Percentiles rank a stretch among this genome's conserved stretches.
Evolutionary conservation across 805 yeast species (phyloP).

Genomic region (Komagataella ulmi): DNA sequence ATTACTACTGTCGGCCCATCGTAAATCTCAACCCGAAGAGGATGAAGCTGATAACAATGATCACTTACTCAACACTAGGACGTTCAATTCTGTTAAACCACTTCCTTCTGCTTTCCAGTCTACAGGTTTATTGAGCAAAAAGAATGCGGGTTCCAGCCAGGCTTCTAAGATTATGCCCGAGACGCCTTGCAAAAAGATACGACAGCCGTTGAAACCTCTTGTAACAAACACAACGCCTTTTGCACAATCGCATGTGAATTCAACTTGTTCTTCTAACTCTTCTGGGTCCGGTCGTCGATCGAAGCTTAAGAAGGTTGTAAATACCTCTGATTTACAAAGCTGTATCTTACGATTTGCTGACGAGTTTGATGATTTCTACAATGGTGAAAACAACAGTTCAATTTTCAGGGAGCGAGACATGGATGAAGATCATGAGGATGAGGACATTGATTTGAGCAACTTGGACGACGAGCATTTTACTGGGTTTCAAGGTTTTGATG

Average conservation of each 20-base stretch:
- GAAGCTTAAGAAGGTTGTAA: slow-evolving; percentile 10
- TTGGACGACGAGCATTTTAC: slow-evolving; percentile 14
- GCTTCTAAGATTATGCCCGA: slow-evolving; percentile 34
- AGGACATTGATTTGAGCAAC: slow-evolving; percentile 13
- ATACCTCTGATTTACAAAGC: slow-evolving; percentile 25
- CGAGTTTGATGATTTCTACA: slow-evolving; percentile 25
- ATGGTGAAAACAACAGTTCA: slow-evolving; percentile 13
- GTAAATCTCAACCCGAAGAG: not conserved
- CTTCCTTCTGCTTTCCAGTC: slow-evolving; percentile 75
- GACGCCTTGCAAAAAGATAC: slow-evolving; percentile 43
- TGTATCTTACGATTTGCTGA: slow-evolving; percentile 24
- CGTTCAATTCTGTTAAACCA: slow-evolving; percentile 66
- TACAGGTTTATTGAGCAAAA: slow-evolving; percentile 55
- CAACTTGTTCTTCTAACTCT: not conserved
- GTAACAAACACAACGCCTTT: slow-evolving; percentile 9
- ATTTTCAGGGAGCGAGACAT: slow-evolving; percentile 13
- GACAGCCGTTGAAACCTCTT: not conserved
- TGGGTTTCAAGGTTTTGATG: slow-evolving; percentile 11
- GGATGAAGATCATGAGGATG: slow-evolving; percentile 6
- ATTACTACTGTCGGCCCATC: not conserved
- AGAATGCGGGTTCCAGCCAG: slow-evolving; percentile 18
- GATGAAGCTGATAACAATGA: not conserved
- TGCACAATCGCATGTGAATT: not conserved
- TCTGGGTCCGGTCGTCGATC: not conserved
- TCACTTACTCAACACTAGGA: slow-evolving; percentile 18